phyloP scores from a whole-genome alignment of 495 filamentous ascomycete genomes.

The Baudoinia panamericana region DNA sequence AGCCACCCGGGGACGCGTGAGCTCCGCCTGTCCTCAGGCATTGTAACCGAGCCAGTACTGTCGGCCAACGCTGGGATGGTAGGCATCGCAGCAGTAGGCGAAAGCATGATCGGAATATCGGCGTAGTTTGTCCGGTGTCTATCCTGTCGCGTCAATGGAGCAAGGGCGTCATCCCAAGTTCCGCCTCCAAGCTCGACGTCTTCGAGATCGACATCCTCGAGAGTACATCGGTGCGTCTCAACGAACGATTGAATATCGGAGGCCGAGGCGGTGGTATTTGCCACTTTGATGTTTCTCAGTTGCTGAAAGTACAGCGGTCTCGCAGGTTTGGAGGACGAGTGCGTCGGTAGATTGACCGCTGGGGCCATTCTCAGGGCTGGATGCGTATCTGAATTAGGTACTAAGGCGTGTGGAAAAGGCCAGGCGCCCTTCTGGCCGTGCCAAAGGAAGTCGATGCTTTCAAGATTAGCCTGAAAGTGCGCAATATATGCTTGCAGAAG shows the following conservation, averaged over 20 bases:
- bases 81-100: slow-evolving; percentile 4
- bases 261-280: slow-evolving; percentile 54
- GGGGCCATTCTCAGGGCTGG: slow-evolving; percentile 12
- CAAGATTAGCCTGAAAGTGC: slow-evolving; percentile 45
- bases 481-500: slow-evolving; percentile 61
- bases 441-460: slow-evolving; percentile 58
- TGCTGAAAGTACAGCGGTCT: slow-evolving; percentile 42
- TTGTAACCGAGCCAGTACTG: neutral
- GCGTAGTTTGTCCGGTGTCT: neutral
- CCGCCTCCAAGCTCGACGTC: slow-evolving; percentile 50
- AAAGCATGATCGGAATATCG: slow-evolving; percentile 21
- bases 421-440: slow-evolving; percentile 51
- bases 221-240: slow-evolving; percentile 43
- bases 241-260: slow-evolving; percentile 52
- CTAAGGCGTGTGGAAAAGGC: slow-evolving; percentile 47
- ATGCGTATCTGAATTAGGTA: slow-evolving; percentile 29
- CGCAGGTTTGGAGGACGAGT: neutral
- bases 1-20: slow-evolving; percentile 10
- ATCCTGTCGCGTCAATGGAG: slow-evolving; percentile 38
- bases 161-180: slow-evolving; percentile 63
- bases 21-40: neutral
- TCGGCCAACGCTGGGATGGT: slow-evolving; percentile 4
- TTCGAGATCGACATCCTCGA: slow-evolving; percentile 61
- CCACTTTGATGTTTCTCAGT: slow-evolving; percentile 49
- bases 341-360: slow-evolving; percentile 20